Conservation (phyloP, 2,329 filamentous ascomycete species). For the Furcasterigmium furcatum region DNA sequence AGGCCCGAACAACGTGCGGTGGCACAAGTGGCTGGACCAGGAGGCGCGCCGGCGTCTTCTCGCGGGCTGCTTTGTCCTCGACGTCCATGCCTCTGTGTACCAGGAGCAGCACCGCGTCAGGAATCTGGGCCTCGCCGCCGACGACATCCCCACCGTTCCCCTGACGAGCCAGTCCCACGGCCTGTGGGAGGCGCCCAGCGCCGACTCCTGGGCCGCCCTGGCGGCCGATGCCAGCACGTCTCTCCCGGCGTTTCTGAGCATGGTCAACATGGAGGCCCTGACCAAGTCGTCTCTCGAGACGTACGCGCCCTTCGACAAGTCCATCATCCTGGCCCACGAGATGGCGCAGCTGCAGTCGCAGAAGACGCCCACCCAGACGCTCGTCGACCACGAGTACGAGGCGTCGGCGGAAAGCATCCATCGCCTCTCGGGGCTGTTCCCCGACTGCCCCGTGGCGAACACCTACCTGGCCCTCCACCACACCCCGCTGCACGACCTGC, state of each 20-base stretch:
- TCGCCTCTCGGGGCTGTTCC: conserved; percentile 37
- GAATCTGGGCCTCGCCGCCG: conserved; percentile 17
- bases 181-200: conserved; percentile 46
- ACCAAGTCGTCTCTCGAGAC: conserved; percentile 29
- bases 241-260: conserved; percentile 2
- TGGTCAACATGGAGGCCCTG: conserved; percentile 24
- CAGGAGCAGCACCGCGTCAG: conserved; percentile 39
- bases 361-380: conserved; percentile 19
- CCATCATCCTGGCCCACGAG: conserved; percentile 35
- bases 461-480: conserved; percentile 55
- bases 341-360: conserved; percentile 33
- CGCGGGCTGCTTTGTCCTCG: conserved; percentile 54
- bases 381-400: conserved; percentile 16
- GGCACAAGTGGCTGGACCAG: conserved; percentile 48
- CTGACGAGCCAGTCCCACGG: conserved; percentile 37
- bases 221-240: conserved; percentile 10
- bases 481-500: conserved; percentile 54
- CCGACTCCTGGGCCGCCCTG: conserved; percentile 41
- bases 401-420: conserved; percentile 17
- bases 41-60: conserved; percentile 52
- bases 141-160: conserved; percentile 32
- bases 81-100: conserved; percentile 53
- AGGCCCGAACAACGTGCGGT: conserved; percentile 30
- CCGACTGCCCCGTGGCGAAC: conserved; percentile 40
- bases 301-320: conserved; percentile 33